These are phyloP conservation scores for Kluyveromyces starmeri DNA, from an alignment of 805 yeast species.

Conservation along the genomic window DNA sequence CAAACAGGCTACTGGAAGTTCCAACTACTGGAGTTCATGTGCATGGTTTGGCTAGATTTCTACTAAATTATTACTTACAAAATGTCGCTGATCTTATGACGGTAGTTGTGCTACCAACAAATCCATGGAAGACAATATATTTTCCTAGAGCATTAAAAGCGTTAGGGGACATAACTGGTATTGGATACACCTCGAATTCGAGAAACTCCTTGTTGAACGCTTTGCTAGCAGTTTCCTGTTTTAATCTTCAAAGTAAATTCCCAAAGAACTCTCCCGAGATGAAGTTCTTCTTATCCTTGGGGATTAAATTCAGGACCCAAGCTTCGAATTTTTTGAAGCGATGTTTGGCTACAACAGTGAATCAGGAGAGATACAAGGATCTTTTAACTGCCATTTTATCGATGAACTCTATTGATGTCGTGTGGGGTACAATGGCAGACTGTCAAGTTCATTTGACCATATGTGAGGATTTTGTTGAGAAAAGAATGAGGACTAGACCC, in stretches of 20 bases:
- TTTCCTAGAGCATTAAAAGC: slow-evolving; percentile 78
- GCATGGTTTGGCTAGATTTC: slow-evolving; percentile 61
- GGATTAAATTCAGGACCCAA: slow-evolving; percentile 64
- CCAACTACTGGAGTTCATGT: slow-evolving; percentile 57
- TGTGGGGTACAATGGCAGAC: slow-evolving; percentile 86
- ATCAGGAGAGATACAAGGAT: slow-evolving; percentile 68
- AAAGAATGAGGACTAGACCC: slow-evolving; percentile 57
- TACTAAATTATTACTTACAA: slow-evolving; percentile 61
- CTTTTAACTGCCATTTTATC: slow-evolving; percentile 74
- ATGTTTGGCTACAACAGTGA: slow-evolving; percentile 44
- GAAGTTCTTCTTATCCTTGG: slow-evolving; percentile 62
- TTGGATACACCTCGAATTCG: slow-evolving; percentile 68
- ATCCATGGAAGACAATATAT: slow-evolving; percentile 85
- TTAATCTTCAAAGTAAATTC: slow-evolving; percentile 66
- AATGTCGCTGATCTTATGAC: slow-evolving; percentile 76
- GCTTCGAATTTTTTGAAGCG: slow-evolving; percentile 60
- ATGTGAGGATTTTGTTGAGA: slow-evolving; percentile 65
- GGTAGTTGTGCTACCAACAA: slow-evolving; percentile 59
- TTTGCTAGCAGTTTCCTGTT: slow-evolving; percentile 71
- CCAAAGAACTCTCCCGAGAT: slow-evolving; percentile 56
- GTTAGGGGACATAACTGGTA: slow-evolving; percentile 66
- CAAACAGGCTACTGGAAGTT: slow-evolving; percentile 28
- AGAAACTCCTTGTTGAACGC: slow-evolving; percentile 74
- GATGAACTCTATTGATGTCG: slow-evolving; percentile 81
- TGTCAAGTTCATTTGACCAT: slow-evolving; percentile 67